Percentiles rank a stretch among this genome's conserved stretches.
These are phyloP conservation scores for Sporothrix pseudoabietina DNA, from an alignment of 2,329 filamentous ascomycete species.

Conservation along the genomic window DNA sequence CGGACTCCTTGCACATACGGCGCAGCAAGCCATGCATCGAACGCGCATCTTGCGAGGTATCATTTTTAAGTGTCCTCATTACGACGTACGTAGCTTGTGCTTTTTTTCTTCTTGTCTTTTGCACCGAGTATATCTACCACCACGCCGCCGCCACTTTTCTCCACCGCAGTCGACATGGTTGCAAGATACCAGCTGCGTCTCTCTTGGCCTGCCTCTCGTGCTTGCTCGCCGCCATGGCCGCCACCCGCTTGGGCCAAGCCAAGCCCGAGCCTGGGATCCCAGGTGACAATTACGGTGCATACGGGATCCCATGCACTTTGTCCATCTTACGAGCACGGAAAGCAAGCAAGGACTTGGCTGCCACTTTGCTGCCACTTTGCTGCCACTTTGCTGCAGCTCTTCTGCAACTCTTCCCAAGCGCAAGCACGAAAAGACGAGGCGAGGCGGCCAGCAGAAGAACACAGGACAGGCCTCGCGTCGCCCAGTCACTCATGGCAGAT, in stretches of 20 bases:
- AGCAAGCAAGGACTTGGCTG: neutral
- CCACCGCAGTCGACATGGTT: neutral
- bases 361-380: neutral
- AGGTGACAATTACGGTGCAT: conserved; percentile 7
- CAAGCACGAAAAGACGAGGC: conserved; percentile 8
- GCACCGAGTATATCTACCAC: conserved; percentile 6
- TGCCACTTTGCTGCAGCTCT: neutral
- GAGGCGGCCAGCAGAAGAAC: neutral
- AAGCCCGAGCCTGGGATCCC: conserved; percentile 19
- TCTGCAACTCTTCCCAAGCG: neutral
- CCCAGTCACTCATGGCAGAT: neutral
- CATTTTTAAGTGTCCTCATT: neutral
- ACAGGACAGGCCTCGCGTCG: conserved; percentile 9
- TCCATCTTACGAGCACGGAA: conserved; percentile 17
- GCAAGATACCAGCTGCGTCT: neutral
- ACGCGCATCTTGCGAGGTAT: neutral
- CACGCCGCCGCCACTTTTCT: conserved; percentile 5
- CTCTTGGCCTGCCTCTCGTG: conserved; percentile 1
- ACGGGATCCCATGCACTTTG: conserved; percentile 12
- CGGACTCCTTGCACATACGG: conserved; percentile 9
- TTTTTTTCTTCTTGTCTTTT: neutral
- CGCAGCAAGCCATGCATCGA: conserved; percentile 9
- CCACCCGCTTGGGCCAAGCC: conserved; percentile 16
- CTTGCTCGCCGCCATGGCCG: conserved; percentile 6
- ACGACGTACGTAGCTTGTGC: conserved; percentile 2